These are phyloP conservation scores for Candida oleophila DNA, from an alignment of 805 yeast genomes.

Conservation along the genomic window DNA sequence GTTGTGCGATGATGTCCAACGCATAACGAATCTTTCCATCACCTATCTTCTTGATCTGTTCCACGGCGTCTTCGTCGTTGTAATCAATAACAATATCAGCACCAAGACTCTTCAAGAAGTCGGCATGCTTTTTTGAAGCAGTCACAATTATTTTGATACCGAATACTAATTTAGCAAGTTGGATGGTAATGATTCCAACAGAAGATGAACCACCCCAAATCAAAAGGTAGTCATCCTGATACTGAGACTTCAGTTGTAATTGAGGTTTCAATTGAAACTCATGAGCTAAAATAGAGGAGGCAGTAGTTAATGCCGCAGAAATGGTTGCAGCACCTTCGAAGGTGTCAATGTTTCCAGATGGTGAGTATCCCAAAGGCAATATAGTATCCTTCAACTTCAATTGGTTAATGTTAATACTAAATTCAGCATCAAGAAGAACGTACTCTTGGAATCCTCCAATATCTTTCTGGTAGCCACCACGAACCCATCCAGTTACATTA, in stretches of 20 bases:
- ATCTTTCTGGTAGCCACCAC: constrained; percentile 49
- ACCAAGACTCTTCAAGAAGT: constrained; percentile 23
- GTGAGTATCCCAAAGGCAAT: constrained; percentile 19
- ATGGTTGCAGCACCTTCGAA: constrained; percentile 67
- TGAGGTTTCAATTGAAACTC: constrained; percentile 25
- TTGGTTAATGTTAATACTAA: constrained; percentile 30
- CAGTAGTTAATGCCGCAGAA: constrained; percentile 54
- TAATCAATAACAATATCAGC: constrained; percentile 32
- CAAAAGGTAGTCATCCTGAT: constrained; percentile 18
- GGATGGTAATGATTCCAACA: constrained; percentile 30
- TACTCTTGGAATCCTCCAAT: constrained; percentile 65
- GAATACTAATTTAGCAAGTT: constrained; percentile 27
- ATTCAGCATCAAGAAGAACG: constrained; percentile 35
- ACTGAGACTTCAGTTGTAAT: constrained; percentile 10
- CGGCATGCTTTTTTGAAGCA: constrained; percentile 24
- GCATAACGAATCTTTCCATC: constrained; percentile 22
- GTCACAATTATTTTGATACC: constrained; percentile 30
- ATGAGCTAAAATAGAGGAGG: constrained; percentile 38
- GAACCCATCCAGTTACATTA: constrained; percentile 50
- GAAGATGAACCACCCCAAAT: constrained; percentile 40
- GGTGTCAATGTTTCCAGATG: constrained; percentile 41
- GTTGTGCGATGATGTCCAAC: constrained; percentile 23
- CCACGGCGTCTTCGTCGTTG: constrained; percentile 20
- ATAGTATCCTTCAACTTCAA: constrained; percentile 8
- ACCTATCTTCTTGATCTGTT: constrained; percentile 18